These are phyloP conservation scores for Pseudoscleropodium purum DNA, from an alignment of 225 moss, liverwort and hornwort genomes.

Conservation along the genomic window DNA sequence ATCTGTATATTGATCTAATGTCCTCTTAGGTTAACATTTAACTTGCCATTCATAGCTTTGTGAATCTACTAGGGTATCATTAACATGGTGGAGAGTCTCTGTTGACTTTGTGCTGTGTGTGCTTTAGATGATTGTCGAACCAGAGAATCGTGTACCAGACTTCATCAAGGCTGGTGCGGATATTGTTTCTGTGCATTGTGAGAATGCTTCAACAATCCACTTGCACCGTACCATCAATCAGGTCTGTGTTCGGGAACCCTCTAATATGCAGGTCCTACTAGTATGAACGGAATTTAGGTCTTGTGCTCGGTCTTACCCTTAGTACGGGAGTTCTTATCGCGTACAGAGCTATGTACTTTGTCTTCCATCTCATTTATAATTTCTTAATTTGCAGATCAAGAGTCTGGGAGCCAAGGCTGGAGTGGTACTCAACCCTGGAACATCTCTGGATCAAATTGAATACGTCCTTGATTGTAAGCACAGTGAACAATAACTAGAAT, in stretches of 20 bases:
- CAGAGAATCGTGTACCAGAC: conserved; percentile 74
- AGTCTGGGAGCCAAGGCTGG: conserved; percentile 87
- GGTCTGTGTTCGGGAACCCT: neutral
- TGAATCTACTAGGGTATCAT: neutral
- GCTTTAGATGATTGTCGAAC: conserved; percentile 94
- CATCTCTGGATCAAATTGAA: conserved; percentile 76
- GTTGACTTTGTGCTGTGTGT: neutral
- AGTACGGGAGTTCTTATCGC: neutral
- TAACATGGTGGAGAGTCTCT: neutral
- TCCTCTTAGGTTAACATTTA: too few relatives aligned
- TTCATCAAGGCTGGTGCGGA: conserved; percentile 99
- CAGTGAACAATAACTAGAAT: neutral
- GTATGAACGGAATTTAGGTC: neutral
- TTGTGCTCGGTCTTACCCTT: neutral
- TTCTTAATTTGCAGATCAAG: conserved; percentile 57
- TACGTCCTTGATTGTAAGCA: conserved; percentile 79
- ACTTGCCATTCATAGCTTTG: neutral
- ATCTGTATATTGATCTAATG: neutral
- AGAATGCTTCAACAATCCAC: conserved; percentile 86
- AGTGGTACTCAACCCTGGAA: conserved; percentile 96
- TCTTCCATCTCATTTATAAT: neutral
- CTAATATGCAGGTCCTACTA: neutral
- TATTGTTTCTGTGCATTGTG: conserved; percentile 89
- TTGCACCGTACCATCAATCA: conserved; percentile 92
- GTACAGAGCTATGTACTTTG: neutral